Evolutionary conservation across 371 early-diverging fungal genomes (phyloP), one percentile per base, ranked within the genome.

Genomic region (Apophysomyces ossiformis): DNA sequence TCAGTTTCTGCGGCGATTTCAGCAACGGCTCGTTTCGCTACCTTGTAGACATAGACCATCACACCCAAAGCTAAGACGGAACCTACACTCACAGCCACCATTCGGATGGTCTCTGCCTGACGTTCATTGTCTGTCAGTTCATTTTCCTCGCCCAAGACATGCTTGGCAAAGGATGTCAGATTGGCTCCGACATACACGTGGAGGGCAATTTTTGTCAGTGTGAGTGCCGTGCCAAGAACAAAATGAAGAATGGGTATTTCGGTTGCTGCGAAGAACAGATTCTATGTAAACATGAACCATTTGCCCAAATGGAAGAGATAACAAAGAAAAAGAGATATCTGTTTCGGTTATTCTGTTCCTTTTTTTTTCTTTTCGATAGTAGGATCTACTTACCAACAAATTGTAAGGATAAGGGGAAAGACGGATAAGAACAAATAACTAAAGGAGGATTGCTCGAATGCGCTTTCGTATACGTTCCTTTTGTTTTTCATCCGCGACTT

Each of bases 351-450:
- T 26, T 26, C 26, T 26, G 26, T 26, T 26, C 26, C 26, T 26
- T 26, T 26, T 26, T 26, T 26, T 26, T 26, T 2, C 26, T n/a
- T n/a, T n/a, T n/a, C n/a, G n/a, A 26, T 26, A 26, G 26, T 26
- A 26, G 2, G 26, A 26, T 26, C 26, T 16, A 43, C 69, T 50
- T 72, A 77, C 78, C 75, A 91, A 76, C n/a, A 92, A 58, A 59
- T 85, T 88, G 74, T 78, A 91, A 18, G 94, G 94, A 71, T 92
- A 93, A 1, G 94, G 94, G 4, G 92, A 91, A 15, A 92, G 50
- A 2, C 92, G 82, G 63, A 92, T 89, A 37, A 93, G 66, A 5
- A 89, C 69, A 58, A 90, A 76, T 6, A 92, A 71, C 87, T 87
- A 69, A 15, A 32, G 16, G 61, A 7, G 13, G n/a, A 21, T 63